phyloP scores from a whole-genome alignment of 2,329 filamentous ascomycete species.

The Ambrosiella xylebori region DNA sequence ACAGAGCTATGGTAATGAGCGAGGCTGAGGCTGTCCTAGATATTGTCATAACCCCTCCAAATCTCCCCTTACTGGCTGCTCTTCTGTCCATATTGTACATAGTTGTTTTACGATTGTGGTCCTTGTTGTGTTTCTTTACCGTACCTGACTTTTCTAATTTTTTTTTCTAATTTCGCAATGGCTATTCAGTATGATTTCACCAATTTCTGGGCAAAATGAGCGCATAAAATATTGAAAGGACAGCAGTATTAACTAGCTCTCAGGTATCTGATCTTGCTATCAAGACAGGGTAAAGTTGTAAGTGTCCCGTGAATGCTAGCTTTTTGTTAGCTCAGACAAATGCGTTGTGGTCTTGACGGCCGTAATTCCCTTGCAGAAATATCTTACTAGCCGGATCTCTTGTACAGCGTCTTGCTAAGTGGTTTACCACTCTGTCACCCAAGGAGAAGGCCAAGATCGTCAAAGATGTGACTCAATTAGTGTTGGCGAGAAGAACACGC shows the following conservation, averaged over 20 bases:
- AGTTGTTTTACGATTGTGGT: not conserved
- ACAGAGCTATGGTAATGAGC: not conserved
- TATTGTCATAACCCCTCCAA: conserved; percentile 1
- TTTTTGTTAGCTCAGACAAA: not conserved
- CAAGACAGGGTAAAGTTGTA: conserved; percentile 98
- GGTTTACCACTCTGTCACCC: conserved; percentile 95
- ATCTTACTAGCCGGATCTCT: not conserved
- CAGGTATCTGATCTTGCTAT: conserved; percentile 95
- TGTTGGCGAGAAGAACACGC: conserved; percentile 83
- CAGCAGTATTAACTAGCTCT: conserved; percentile 8
- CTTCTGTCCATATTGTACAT: not conserved
- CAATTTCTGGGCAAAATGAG: not conserved
- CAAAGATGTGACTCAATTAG: conserved; percentile 96
- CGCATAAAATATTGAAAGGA: not conserved
- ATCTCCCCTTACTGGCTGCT: conserved; percentile 1
- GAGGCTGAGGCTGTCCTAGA: not conserved
- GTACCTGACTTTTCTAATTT: not conserved
- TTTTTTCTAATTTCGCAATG: conserved; percentile 20
- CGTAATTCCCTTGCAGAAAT: not conserved
- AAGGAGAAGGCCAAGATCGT: conserved; percentile 99
- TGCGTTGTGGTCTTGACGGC: not conserved
- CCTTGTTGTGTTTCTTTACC: not conserved
- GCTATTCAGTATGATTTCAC: conserved; percentile 25
- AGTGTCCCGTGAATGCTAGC: conserved; percentile 21
- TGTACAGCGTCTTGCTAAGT: conserved; percentile 83